A percentile compares a stretch with the other conserved stretches of the same genome.
Conservation (phyloP, 257 asterid genomes). For the Perilla frutescens region DNA sequence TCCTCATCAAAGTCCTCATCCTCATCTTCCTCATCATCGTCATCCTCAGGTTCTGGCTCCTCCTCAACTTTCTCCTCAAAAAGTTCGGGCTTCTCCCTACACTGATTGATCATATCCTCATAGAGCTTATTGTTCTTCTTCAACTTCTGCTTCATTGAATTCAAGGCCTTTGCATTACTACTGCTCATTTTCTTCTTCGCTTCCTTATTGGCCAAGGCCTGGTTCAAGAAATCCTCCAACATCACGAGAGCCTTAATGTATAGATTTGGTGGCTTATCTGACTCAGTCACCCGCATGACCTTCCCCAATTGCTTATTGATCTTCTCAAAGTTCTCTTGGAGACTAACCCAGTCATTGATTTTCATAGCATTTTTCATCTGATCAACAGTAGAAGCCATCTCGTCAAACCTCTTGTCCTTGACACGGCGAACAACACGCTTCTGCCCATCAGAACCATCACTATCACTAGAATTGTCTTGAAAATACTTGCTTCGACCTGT, state of each 20-base stretch:
- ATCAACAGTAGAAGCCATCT: conserved; percentile 79
- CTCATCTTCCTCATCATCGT: conserved; percentile 60
- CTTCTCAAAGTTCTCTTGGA: conserved; percentile 96
- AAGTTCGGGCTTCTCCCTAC: conserved; percentile 84
- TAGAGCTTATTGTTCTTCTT: conserved; percentile 86
- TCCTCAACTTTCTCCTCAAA: conserved; percentile 71
- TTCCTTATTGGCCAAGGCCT: conserved; percentile 88
- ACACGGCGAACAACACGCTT: conserved; percentile 79
- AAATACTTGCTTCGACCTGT: conserved; percentile 51
- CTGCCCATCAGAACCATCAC: conserved; percentile 68
- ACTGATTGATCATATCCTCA: conserved; percentile 77
- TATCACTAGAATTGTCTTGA: conserved; percentile 55
- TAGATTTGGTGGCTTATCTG: conserved; percentile 71
- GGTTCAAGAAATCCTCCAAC: conserved; percentile 83
- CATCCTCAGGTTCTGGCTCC: conserved; percentile 68
- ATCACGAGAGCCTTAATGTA: conserved; percentile 91
- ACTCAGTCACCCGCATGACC: conserved; percentile 80
- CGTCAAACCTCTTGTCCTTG: conserved; percentile 88
- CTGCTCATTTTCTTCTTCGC: conserved; percentile 98
- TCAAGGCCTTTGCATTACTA: conserved; percentile 92
- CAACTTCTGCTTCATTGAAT: conserved; percentile 91
- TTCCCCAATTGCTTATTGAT: conserved; percentile 91
- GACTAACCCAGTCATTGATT: conserved; percentile 91
- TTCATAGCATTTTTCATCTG: conserved; percentile 98
- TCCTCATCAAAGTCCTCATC: conserved; percentile 54